Base-by-base conservation (phyloP, 2,329 filamentous ascomycete genomes). In the Curvularia sp. region DNA sequence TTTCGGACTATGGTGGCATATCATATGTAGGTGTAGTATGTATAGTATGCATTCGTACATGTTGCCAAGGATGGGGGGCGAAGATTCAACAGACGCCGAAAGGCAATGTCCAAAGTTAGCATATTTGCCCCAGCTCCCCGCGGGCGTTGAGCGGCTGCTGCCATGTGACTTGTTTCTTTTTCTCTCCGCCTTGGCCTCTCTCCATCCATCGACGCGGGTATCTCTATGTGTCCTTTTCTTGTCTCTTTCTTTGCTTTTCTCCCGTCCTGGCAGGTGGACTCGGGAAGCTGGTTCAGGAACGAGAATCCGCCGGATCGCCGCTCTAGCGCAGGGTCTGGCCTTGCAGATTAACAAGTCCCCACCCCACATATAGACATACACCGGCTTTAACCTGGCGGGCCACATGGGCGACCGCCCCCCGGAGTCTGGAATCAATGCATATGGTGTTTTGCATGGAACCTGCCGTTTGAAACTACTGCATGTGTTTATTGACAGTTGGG, bases 391-490 rank as follows among this genome's bases (percentile, higher is more conserved):
- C 35, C 24, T 24, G 33, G 30, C 31, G 38, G 35, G 24, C 41
- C 22, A 22, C 50, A 42, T 44, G 50, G 20, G 9, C 15, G 12
- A 44, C 41, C 39, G 20, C 9, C 48, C 20, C 38, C 31, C 31
- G 12, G 5, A 48, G 54, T 57, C 54, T 57, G 44, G 49, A 53
- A 10, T 31, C 49, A 20, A 38, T 38, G 35, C 35, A 18, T 13
- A 41, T 53, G 31, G 30, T 56, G 30, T 26, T 41, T 53, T 42
- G 43, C 55, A 57, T 57, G 55, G 55, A 47, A 43, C 28, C 55
- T 38, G 49, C 43, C 42, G 55, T 53, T 53, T 57, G 55, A 48
- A 54, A 57, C 55, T 57, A 57, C 55, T 57, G 55, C 55, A 43
- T 28, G 24, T 57, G 49, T 57, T 57, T 57, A 57, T 57, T 57